Conservation (phyloP, 495 filamentous ascomycete genomes). For the Talaromyces proteolyticus region DNA sequence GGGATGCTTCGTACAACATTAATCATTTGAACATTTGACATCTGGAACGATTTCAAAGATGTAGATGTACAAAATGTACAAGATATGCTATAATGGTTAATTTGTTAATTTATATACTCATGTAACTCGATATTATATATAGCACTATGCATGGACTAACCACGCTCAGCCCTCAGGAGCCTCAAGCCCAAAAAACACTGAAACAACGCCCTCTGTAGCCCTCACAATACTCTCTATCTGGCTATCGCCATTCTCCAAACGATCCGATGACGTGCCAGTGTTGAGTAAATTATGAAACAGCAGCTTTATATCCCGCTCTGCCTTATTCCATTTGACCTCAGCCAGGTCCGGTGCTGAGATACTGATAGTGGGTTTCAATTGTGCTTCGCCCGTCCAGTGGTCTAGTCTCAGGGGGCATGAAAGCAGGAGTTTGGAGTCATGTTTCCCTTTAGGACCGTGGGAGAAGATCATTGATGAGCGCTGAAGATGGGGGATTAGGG, state of each 20-base stretch:
- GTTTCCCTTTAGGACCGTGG: conserved; percentile 4
- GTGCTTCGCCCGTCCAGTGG: conserved; percentile 37
- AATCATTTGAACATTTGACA: not conserved
- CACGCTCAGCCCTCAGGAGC: conserved; percentile 6
- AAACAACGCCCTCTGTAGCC: conserved; percentile 28
- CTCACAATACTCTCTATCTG: conserved; percentile 24
- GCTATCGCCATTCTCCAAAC: not conserved
- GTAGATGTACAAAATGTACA: no score
- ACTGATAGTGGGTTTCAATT: conserved; percentile 27
- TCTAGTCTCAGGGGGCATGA: conserved; percentile 27
- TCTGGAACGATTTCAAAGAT: no score
- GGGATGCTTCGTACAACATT: not conserved
- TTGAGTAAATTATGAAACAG: conserved; percentile 33
- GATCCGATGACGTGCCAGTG: not conserved
- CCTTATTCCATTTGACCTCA: conserved; percentile 15
- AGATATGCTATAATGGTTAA: no score
- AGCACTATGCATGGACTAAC: not conserved
- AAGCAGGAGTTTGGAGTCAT: conserved; percentile 18
- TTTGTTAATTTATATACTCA: no score
- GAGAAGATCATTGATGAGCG: conserved; percentile 34
- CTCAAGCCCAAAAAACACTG: conserved; percentile 23
- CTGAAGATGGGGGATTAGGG: conserved; percentile 30
- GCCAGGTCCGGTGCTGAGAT: conserved; percentile 16
- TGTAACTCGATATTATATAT: no score
- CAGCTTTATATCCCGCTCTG: conserved; percentile 31